Evolutionary conservation across 345 rosid genomes (phyloP).

Genomic region (Eucalyptus virginea): DNA sequence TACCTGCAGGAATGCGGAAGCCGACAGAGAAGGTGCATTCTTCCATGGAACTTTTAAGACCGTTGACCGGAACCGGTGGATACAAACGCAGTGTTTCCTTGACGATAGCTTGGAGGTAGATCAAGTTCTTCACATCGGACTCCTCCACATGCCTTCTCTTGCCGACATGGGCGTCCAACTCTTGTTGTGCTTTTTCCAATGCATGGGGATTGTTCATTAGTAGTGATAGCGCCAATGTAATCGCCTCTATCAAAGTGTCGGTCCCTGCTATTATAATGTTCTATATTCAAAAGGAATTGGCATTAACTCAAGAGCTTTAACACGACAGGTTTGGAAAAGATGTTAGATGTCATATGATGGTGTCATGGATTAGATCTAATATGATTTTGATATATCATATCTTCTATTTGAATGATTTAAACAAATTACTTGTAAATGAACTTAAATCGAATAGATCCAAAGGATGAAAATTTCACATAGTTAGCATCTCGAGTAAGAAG

Average conservation of each 20-base stretch:
- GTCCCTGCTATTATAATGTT: constrained; percentile 6
- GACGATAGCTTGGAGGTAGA: constrained; percentile 14
- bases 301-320: background rate
- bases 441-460: background rate
- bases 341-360: background rate
- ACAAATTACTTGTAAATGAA: background rate
- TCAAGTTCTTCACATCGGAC: constrained; percentile 5
- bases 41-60: background rate
- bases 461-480: background rate
- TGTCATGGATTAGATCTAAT: background rate
- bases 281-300: background rate
- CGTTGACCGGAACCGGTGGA: constrained; percentile 1
- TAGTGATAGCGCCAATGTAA: constrained; percentile 17
- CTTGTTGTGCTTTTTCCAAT: constrained; percentile 9
- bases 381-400: background rate
- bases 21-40: constrained; percentile 8
- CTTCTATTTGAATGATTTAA: background rate
- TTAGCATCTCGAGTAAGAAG: background rate
- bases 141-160: constrained; percentile 7
- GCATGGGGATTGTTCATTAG: constrained; percentile 9
- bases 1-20: constrained; percentile 6
- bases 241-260: constrained; percentile 13
- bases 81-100: constrained; percentile 11
- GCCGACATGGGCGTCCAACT: constrained; percentile 16
- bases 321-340: background rate